These are phyloP conservation scores for Rhypophila decipiens DNA, from an alignment of 495 filamentous ascomycete genomes.

Conservation along the genomic window DNA sequence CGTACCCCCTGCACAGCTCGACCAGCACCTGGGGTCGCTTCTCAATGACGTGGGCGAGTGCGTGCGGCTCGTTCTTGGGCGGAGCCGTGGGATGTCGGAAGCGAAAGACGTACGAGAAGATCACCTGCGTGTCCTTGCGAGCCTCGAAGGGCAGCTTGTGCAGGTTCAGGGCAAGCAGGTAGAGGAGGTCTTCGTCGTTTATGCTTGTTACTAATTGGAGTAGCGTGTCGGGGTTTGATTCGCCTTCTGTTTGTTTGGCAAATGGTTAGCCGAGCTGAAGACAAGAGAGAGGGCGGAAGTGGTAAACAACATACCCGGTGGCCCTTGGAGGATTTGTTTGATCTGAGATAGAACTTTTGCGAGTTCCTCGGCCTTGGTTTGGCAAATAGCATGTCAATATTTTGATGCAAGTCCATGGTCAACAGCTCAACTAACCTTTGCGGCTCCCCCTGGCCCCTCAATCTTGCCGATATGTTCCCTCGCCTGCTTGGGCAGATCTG, in stretches of 20 bases:
- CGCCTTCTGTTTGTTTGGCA: constrained; percentile 55
- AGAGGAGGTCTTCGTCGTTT: constrained; percentile 82
- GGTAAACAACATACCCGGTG: constrained; percentile 57
- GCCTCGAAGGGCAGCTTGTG: constrained; percentile 88
- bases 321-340: constrained; percentile 79
- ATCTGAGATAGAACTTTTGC: constrained; percentile 72
- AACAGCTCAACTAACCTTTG: constrained; percentile 38
- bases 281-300: too few relatives aligned
- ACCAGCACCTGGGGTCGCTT: constrained; percentile 80
- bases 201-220: constrained; percentile 70
- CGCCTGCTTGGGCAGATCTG: constrained; percentile 46
- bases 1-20: constrained; percentile 84
- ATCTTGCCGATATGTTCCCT: constrained; percentile 49
- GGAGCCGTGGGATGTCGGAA: constrained; percentile 59
- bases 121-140: constrained; percentile 81
- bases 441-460: constrained; percentile 42
- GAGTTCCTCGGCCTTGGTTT: constrained; percentile 45
- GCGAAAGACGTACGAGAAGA: constrained; percentile 82
- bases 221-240: constrained; percentile 80
- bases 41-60: constrained; percentile 78
- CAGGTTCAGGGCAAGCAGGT: constrained; percentile 70
- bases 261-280: not conserved
- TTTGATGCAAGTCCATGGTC: not conserved
- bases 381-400: not conserved
- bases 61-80: constrained; percentile 62